Conservation (phyloP, 208 protist genomes). For the Crithidia thermophila region DNA sequence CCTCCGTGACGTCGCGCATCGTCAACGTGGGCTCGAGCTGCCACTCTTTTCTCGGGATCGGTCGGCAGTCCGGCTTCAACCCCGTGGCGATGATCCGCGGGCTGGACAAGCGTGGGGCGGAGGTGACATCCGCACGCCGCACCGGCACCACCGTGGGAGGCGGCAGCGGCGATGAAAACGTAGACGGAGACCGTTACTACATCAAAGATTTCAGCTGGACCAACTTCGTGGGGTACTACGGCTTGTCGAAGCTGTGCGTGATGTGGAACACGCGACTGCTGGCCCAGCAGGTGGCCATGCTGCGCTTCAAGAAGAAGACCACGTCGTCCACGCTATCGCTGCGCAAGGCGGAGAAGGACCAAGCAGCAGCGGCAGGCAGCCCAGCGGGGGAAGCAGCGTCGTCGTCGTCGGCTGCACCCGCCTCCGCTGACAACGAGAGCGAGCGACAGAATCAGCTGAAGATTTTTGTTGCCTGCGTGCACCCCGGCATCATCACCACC, state of each 20-base stretch:
- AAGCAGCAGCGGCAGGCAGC: not conserved
- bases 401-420: not conserved
- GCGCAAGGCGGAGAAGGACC: not conserved
- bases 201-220: constrained; percentile 48
- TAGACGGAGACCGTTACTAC: constrained; percentile 16
- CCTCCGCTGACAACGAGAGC: not conserved
- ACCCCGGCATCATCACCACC: constrained; percentile 81
- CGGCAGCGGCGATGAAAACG: not conserved
- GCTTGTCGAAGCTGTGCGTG: constrained; percentile 84
- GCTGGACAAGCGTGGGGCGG: constrained; percentile 30
- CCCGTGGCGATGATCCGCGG: constrained; percentile 73
- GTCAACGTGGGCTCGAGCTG: constrained; percentile 88
- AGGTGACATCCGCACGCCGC: constrained; percentile 6
- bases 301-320: constrained; percentile 35
- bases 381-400: not conserved
- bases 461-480: constrained; percentile 77
- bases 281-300: constrained; percentile 44
- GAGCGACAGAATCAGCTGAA: constrained; percentile 29
- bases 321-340: not conserved
- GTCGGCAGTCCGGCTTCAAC: constrained; percentile 17
- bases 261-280: constrained; percentile 84
- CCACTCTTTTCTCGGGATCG: constrained; percentile 79
- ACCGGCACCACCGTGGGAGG: not conserved
- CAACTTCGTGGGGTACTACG: constrained; percentile 88
- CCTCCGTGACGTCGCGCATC: constrained; percentile 71